phyloP scores from a whole-genome alignment of 495 filamentous ascomycete species.

The Alectoria sarmentosa region DNA sequence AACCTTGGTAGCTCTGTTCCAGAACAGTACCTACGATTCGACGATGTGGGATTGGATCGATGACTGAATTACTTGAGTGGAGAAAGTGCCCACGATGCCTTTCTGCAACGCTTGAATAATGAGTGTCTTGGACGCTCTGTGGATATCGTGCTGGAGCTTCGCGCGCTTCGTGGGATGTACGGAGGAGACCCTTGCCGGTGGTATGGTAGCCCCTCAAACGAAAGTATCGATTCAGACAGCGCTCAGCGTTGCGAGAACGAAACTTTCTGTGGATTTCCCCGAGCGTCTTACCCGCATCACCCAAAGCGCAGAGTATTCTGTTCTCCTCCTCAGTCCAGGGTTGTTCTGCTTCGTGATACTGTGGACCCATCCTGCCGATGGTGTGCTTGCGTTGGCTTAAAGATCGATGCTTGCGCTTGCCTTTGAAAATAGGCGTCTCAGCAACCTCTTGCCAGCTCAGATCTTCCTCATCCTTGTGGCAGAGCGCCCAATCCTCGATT shows the following conservation, averaged over 20 bases:
- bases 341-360: neutral
- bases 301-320: neutral
- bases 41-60: neutral
- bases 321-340: neutral
- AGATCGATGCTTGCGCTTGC: slow-evolving; percentile 1
- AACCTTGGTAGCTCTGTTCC: neutral
- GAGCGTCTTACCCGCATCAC: neutral
- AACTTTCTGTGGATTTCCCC: neutral
- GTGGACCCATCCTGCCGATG: neutral
- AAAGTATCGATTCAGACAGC: neutral
- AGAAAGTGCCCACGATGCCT: neutral
- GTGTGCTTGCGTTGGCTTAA: slow-evolving; percentile 6
- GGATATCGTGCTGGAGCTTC: neutral
- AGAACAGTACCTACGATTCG: neutral
- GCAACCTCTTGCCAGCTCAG: neutral
- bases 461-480: neutral
- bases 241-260: neutral
- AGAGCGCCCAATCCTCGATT: neutral
- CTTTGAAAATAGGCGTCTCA: neutral
- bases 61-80: neutral
- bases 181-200: neutral
- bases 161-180: neutral
- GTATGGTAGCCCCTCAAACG: neutral
- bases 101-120: neutral
- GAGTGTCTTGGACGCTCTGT: neutral